Percentiles rank a stretch among this genome's conserved stretches.
These are phyloP conservation scores for Zanthoxylum bungeanum DNA, from an alignment of 345 rosid genomes.

Conservation along the genomic window DNA sequence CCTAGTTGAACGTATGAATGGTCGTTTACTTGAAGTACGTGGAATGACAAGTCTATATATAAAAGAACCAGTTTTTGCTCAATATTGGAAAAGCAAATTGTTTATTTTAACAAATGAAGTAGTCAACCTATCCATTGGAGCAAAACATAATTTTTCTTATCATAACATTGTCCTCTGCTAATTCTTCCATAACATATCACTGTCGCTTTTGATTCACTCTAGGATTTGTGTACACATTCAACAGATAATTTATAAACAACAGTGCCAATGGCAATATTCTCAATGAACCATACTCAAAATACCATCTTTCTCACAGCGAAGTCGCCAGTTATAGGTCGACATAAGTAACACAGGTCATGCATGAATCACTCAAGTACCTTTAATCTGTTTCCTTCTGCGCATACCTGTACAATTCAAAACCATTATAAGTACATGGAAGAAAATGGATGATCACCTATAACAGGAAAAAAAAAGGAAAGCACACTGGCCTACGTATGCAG, in stretches of 20 bases:
- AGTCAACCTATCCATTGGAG: too few species aligned
- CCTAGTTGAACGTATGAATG: too few species aligned
- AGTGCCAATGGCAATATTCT: background rate
- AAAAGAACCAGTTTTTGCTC: too few species aligned
- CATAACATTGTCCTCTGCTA: background rate
- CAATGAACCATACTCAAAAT: background rate
- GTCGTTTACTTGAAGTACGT: too few species aligned
- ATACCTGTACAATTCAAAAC: conserved; percentile 19
- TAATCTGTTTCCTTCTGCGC: conserved; percentile 25
- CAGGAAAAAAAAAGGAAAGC: background rate
- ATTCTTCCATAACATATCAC: background rate
- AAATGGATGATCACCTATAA: background rate
- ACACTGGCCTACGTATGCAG: background rate
- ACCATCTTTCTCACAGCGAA: background rate
- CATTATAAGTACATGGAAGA: background rate
- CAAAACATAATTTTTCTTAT: background rate
- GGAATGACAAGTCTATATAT: too few species aligned
- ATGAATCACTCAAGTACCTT: background rate
- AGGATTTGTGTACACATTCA: background rate
- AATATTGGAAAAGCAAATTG: too few species aligned
- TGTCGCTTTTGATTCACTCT: background rate
- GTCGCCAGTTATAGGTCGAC: background rate
- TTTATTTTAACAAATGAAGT: too few species aligned
- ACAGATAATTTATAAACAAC: background rate
- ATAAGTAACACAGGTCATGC: background rate